These are phyloP conservation scores for Gnomoniopsis sp. DNA, from an alignment of 2,329 filamentous ascomycete genomes.

Conservation along the genomic window DNA sequence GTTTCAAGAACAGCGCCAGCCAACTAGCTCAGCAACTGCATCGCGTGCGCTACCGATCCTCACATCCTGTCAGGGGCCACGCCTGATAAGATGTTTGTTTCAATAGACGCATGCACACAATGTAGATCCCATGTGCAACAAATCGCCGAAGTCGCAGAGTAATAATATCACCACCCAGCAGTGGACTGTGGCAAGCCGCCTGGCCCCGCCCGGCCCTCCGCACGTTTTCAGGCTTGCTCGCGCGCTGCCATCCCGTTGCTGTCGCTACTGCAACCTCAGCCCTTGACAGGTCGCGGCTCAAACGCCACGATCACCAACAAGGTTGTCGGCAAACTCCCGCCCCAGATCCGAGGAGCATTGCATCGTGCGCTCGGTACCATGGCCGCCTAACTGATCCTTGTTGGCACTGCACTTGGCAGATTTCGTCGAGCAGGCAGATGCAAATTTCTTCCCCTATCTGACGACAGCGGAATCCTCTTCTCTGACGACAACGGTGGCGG, in stretches of 20 bases:
- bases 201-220: neutral
- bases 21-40: conserved; percentile 8
- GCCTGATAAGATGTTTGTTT: conserved; percentile 9
- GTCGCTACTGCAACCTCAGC: conserved; percentile 1
- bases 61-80: conserved; percentile 6
- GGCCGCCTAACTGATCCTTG: neutral
- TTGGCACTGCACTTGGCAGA: neutral
- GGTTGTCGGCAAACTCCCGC: conserved; percentile 1
- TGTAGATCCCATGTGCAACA: neutral
- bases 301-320: conserved; percentile 11
- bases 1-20: conserved; percentile 10
- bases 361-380: neutral
- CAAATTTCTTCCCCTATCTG: neutral
- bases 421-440: neutral
- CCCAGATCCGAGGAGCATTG: conserved; percentile 1
- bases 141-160: neutral
- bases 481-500: too few relatives aligned
- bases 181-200: neutral
- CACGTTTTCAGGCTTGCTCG: neutral
- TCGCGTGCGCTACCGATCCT: neutral
- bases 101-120: conserved; percentile 8
- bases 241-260: neutral
- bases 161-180: neutral
- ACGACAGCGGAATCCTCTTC: neutral
- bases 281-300: conserved; percentile 12